These are phyloP conservation scores for Pseudonitzschia multistriata DNA, from an alignment of 108 stramenopile species.

Conservation along the genomic window DNA sequence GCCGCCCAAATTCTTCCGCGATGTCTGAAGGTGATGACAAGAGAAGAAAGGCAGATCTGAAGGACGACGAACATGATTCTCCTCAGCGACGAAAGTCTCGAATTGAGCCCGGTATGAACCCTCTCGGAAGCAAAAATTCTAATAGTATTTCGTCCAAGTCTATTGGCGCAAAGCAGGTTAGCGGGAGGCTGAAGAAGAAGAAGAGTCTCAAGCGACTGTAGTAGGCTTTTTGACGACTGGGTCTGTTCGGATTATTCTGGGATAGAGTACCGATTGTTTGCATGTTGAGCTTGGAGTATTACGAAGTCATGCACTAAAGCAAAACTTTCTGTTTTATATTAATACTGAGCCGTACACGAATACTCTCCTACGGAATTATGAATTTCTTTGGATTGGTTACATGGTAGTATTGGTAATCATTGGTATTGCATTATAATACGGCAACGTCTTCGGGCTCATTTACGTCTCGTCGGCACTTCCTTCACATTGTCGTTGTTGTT, in stretches of 20 bases:
- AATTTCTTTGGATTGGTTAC: no score
- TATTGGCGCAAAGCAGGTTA: conserved; percentile 24
- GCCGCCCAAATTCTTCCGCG: conserved; percentile 34
- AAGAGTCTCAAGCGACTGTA: conserved; percentile 76
- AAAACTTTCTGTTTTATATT: neutral
- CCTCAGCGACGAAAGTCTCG: conserved; percentile 15
- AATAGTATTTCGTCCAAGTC: conserved; percentile 31
- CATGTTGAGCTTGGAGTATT: neutral
- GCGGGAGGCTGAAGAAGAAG: conserved; percentile 52
- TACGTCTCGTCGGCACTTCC: no score
- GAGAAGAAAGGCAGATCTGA: conserved; percentile 17
- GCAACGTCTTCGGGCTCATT: no score
- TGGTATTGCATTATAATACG: no score
- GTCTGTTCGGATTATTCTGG: neutral
- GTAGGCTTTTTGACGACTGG: neutral
- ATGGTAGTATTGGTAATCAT: no score
- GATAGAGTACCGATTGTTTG: conserved; percentile 1
- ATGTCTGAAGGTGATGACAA: conserved; percentile 22
- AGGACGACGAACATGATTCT: conserved; percentile 15
- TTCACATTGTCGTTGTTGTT: no score
- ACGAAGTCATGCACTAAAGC: neutral
- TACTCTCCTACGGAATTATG: no score
- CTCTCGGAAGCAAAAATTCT: conserved; percentile 41
- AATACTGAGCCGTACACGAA: no score
- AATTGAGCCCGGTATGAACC: conserved; percentile 20